phyloP scores from a whole-genome alignment of 768 basidiomycete genomes.

The Pulveroboletus sp. region DNA sequence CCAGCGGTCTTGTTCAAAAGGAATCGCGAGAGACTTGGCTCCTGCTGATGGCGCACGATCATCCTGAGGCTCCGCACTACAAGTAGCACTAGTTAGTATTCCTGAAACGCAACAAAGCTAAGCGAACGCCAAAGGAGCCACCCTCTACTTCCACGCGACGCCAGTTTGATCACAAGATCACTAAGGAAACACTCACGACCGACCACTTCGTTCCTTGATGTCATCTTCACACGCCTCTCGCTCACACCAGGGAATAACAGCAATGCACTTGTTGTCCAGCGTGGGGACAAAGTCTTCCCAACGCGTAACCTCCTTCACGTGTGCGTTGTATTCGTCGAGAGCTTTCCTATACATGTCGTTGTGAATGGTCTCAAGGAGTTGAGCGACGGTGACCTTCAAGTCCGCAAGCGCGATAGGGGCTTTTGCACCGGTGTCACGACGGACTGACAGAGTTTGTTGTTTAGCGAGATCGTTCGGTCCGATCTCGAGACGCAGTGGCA shows the following conservation, averaged over 20 bases:
- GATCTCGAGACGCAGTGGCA: constrained; percentile 94
- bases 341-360: constrained; percentile 82
- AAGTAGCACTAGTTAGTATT: constrained; percentile 3
- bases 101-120: background rate
- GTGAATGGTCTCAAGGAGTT: constrained; percentile 83
- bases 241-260: constrained; percentile 96
- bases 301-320: constrained; percentile 65
- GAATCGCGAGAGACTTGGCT: constrained; percentile 95
- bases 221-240: constrained; percentile 90
- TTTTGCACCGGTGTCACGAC: constrained; percentile 73
- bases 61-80: constrained; percentile 80
- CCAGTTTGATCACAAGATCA: background rate
- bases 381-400: constrained; percentile 46
- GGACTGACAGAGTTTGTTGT: constrained; percentile 75
- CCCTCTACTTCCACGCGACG: background rate
- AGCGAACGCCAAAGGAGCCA: background rate
- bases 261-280: constrained; percentile 82
- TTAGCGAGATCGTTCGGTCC: constrained; percentile 90
- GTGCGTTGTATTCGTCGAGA: constrained; percentile 62
- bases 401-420: constrained; percentile 47
- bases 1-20: constrained; percentile 87
- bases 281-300: constrained; percentile 95
- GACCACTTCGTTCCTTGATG: constrained; percentile 91
- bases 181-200: constrained; percentile 49
- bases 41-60: constrained; percentile 96